A percentile compares a stretch with the other conserved stretches of the same genome.
phyloP scores from a whole-genome alignment of 345 rosid genomes.

The Mercurialis annua region DNA sequence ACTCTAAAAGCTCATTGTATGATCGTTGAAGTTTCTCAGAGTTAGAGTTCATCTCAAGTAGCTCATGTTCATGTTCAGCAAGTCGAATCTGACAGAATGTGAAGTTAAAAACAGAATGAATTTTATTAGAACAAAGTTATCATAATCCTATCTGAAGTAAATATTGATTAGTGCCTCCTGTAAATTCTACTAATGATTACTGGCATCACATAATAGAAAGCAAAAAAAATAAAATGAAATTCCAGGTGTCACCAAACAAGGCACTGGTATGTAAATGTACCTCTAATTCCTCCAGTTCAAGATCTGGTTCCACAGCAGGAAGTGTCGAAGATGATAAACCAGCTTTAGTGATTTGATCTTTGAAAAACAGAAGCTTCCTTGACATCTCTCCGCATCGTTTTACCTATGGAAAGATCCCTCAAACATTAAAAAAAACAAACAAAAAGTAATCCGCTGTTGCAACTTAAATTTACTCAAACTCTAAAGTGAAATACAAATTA shows the following conservation, averaged over 20 bases:
- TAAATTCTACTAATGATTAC: neutral
- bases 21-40: slow-evolving; percentile 83
- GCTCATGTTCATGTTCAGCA: slow-evolving; percentile 84
- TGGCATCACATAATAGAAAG: slow-evolving; percentile 5
- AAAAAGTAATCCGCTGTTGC: slow-evolving; percentile 8
- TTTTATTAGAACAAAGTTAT: neutral
- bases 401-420: slow-evolving; percentile 47
- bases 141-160: neutral
- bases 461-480: slow-evolving; percentile 1
- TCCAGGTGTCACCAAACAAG: neutral
- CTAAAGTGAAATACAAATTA: slow-evolving; percentile 1
- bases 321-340: slow-evolving; percentile 61
- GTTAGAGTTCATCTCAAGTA: slow-evolving; percentile 90
- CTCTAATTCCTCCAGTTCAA: slow-evolving; percentile 89
- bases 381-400: slow-evolving; percentile 98
- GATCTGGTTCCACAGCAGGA: slow-evolving; percentile 63
- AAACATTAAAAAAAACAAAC: slow-evolving; percentile 22
- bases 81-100: slow-evolving; percentile 60
- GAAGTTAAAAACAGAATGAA: slow-evolving; percentile 20
- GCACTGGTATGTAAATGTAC: slow-evolving; percentile 32
- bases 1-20: slow-evolving; percentile 89
- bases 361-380: slow-evolving; percentile 79
- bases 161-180: neutral
- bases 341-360: slow-evolving; percentile 90
- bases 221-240: neutral